Conservation (phyloP, 805 yeast species). For the Yamadazyma insecticola region DNA sequence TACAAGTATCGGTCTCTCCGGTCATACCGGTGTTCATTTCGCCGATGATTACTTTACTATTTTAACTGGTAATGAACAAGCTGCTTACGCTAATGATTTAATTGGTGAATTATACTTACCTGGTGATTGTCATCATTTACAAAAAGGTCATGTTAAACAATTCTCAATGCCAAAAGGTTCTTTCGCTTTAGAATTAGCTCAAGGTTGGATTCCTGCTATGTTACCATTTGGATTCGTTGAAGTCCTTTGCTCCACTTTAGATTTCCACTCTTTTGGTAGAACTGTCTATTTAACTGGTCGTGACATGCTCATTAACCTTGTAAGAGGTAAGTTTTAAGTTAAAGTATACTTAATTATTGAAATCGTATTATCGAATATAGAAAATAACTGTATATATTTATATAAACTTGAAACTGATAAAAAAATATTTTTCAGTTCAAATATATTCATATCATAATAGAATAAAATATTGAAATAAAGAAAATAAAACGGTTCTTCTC, state of each 20-base stretch:
- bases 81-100: slow-evolving; percentile 62
- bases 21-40: slow-evolving; percentile 92
- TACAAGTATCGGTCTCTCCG: slow-evolving; percentile 90
- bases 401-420: too few species aligned
- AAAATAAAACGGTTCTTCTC: too few species aligned
- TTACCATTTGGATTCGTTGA: slow-evolving; percentile 92
- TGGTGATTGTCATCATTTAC: slow-evolving; percentile 81
- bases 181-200: slow-evolving; percentile 92
- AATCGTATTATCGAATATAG: too few species aligned
- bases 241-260: slow-evolving; percentile 74
- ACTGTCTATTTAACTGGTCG: slow-evolving; percentile 73
- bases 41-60: slow-evolving; percentile 98
- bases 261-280: slow-evolving; percentile 58
- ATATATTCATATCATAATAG: too few species aligned
- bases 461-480: too few species aligned
- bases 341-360: too few species aligned
- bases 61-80: slow-evolving; percentile 70
- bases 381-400: too few species aligned
- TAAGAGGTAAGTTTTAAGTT: slow-evolving; percentile 67
- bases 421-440: too few species aligned
- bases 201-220: slow-evolving; percentile 99
- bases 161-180: slow-evolving; percentile 79
- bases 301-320: slow-evolving; percentile 69
- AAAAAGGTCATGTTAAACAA: slow-evolving; percentile 73
- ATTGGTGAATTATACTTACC: slow-evolving; percentile 72